These are phyloP conservation scores for Auxenochlorella pyrenoidosa DNA, from an alignment of 139 green algal species.

Conservation along the genomic window DNA sequence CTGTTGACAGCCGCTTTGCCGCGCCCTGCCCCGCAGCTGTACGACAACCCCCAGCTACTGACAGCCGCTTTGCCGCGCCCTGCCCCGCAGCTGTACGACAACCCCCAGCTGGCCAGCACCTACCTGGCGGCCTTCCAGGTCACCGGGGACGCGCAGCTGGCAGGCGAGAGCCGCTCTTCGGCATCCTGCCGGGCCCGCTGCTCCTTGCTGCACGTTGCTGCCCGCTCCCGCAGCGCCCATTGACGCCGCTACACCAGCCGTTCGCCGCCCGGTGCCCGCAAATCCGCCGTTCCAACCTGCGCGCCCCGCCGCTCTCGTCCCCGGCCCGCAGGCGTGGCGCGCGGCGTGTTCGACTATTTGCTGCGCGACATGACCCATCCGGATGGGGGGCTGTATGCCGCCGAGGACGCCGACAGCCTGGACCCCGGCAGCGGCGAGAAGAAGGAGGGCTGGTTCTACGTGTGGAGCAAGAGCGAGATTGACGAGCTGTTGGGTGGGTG, in stretches of 20 bases:
- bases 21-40: too few relatives aligned
- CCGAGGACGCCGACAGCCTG: constrained; percentile 86
- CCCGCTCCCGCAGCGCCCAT: too few relatives aligned
- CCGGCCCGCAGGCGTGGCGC: constrained; percentile 51
- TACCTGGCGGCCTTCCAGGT: constrained; percentile 81
- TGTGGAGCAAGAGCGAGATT: constrained; percentile 70
- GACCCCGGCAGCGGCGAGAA: constrained; percentile 64
- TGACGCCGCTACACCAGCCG: too few relatives aligned
- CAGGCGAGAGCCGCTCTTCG: constrained; percentile 5
- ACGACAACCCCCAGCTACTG: too few relatives aligned
- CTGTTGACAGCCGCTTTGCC: too few relatives aligned
- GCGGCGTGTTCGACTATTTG: constrained; percentile 90
- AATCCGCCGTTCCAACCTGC: too few relatives aligned
- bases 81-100: constrained; percentile 77
- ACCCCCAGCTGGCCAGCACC: constrained; percentile 78
- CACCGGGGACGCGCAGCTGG: constrained; percentile 59
- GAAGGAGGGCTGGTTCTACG: constrained; percentile 86
- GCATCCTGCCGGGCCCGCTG: too few relatives aligned
- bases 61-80: too few relatives aligned
- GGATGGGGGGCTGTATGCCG: constrained; percentile 84
- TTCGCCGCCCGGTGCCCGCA: background rate
- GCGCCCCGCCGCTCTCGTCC: too few relatives aligned
- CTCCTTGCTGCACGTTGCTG: too few relatives aligned
- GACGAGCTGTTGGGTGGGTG: constrained; percentile 58
- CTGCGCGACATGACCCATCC: constrained; percentile 81